Conservation (phyloP, 2,329 filamentous ascomycete genomes). For the Blastomyces parvus region DNA sequence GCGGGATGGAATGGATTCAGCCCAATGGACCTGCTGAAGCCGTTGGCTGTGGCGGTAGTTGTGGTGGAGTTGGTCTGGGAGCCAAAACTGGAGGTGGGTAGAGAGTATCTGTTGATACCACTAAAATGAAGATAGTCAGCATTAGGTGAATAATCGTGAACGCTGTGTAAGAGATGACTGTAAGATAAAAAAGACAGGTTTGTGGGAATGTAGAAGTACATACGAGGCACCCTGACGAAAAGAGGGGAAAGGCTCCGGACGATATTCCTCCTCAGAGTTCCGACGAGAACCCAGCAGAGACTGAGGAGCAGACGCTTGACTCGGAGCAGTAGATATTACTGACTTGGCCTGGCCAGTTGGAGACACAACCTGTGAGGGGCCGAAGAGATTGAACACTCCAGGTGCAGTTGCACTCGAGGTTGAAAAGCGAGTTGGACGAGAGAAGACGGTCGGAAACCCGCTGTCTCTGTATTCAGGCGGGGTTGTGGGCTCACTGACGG, state of each 20-base stretch:
- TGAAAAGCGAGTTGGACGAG: slow-evolving; percentile 78
- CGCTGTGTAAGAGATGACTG: background rate
- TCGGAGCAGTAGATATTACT: slow-evolving; percentile 46
- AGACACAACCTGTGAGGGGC: slow-evolving; percentile 61
- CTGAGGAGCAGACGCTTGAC: slow-evolving; percentile 61
- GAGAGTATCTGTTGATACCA: slow-evolving; percentile 83
- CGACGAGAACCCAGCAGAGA: slow-evolving; percentile 79
- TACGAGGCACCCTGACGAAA: slow-evolving; percentile 69
- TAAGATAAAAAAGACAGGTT: background rate
- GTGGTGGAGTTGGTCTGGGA: slow-evolving; percentile 27
- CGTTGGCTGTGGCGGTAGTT: slow-evolving; percentile 24
- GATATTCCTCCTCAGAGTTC: slow-evolving; percentile 81
- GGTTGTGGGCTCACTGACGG: slow-evolving; percentile 90
- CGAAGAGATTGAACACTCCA: slow-evolving; percentile 61
- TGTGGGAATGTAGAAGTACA: slow-evolving; percentile 39
- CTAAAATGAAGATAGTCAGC: background rate
- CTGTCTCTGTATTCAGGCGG: slow-evolving; percentile 82
- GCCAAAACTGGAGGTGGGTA: slow-evolving; percentile 58
- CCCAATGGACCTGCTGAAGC: slow-evolving; percentile 32
- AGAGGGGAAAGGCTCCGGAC: slow-evolving; percentile 49
- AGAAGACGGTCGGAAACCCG: slow-evolving; percentile 69
- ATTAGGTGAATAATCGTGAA: background rate
- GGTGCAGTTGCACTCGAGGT: slow-evolving; percentile 77
- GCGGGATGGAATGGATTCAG: slow-evolving; percentile 78
- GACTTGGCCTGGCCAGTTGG: slow-evolving; percentile 48